Base-by-base conservation (phyloP, 1,139 yeast species). In the Torulaspora pretoriensis region DNA sequence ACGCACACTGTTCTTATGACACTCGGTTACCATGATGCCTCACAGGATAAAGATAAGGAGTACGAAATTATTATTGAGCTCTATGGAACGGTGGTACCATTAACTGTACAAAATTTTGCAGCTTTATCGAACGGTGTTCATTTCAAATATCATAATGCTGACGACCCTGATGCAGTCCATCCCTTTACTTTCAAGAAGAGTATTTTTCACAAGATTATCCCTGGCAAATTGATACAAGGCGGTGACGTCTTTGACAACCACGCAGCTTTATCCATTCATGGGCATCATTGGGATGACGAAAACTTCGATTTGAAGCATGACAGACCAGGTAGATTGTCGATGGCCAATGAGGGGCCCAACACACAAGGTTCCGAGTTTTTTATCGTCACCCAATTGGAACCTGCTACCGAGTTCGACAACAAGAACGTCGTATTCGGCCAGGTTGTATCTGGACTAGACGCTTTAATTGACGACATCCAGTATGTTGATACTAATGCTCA, bases 221-320 rank as follows among this genome's bases (percentile, higher is more conserved):
- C 80, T 47, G 74, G 73, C 50, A 80, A 79, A 66, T 77, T 81
- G 79, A 75, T 83, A 56, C 88, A 81, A 68, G 88, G 89, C 60
- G 94, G 92, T 65, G 82, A 79, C 62, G 84, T 87, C 73, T 81
- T 92, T 68, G 83, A 83, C 68, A 90, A 92, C 59, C 80, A 90
- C 56, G 94, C 94, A 61, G 90, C 95, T 62, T 78, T 81, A 68
- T 80, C 88, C 31, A 79, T 81, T 61, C 80, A 76, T 67, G 89
- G 89, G 47, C 72, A 70, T 54, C 73, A 74, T 57, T 78, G 81
- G 56, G 73, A 73, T 24, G 92, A 83, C 63, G 94, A 84, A 69
- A 81, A 80, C 69, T 83, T 83, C 57, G 48, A 66, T 50, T 59
- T 80, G 58, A 77, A 70, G 56, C 90, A 83, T 70, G 79, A 74